Conservation (phyloP, 208 protist species). For the Phytomonas serpens region DNA sequence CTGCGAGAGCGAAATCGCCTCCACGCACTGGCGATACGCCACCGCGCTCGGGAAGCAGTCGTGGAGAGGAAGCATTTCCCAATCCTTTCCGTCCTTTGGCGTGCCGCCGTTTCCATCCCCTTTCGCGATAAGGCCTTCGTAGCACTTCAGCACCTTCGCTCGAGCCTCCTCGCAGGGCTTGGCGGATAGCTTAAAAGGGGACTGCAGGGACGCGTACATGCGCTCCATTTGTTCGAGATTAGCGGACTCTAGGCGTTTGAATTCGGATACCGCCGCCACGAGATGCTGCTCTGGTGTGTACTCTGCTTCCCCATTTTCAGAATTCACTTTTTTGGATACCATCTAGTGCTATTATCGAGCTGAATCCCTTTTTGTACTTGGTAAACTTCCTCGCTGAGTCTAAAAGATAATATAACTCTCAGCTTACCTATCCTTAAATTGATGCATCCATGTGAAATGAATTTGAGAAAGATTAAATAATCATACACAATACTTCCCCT, state of each 20-base stretch:
- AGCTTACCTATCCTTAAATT: not conserved
- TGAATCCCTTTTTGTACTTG: not conserved
- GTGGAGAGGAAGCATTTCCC: not conserved
- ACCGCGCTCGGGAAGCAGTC: conserved; percentile 37
- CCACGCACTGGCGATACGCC: conserved; percentile 50
- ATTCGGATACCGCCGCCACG: conserved; percentile 46
- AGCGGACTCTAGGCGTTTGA: conserved; percentile 46
- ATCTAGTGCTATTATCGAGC: not conserved
- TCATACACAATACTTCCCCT: not conserved
- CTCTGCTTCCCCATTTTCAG: conserved; percentile 14
- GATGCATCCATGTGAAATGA: not conserved
- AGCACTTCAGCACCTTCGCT: conserved; percentile 45
- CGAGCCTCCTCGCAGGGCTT: conserved; percentile 57
- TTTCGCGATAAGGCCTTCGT: conserved; percentile 18
- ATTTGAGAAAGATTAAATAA: not conserved
- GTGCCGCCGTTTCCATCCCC: not conserved
- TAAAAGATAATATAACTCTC: not conserved
- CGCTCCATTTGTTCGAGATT: conserved; percentile 48
- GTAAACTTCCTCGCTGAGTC: not conserved
- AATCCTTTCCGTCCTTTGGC: not conserved
- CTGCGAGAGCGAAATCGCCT: conserved; percentile 34
- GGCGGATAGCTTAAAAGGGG: conserved; percentile 54
- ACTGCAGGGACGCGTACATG: conserved; percentile 51
- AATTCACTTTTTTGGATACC: not conserved
- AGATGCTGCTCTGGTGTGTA: conserved; percentile 58